A percentile compares a stretch with the other conserved stretches of the same genome.
These are phyloP conservation scores for Jatropha multifida DNA, from an alignment of 441 rosid species.

Conservation along the genomic window DNA sequence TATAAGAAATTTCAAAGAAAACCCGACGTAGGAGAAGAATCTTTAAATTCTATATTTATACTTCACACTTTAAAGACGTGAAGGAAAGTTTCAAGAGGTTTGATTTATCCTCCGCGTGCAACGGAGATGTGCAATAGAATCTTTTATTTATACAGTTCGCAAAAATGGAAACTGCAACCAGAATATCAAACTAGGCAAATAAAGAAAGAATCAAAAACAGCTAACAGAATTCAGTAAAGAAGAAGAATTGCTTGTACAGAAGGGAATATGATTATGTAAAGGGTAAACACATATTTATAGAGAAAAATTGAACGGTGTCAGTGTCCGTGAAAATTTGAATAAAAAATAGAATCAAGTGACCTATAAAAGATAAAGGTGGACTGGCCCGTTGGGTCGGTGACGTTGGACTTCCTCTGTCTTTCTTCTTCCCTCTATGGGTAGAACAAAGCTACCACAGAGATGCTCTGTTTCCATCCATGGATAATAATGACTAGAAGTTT, in stretches of 20 bases:
- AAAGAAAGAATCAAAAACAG: not conserved
- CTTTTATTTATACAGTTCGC: not conserved
- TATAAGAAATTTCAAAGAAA: not conserved
- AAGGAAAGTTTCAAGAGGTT: not conserved
- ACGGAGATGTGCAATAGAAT: not conserved
- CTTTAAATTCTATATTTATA: not conserved
- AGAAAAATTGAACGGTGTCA: not conserved
- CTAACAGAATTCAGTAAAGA: not conserved
- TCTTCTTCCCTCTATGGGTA: not conserved
- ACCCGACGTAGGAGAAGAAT: conserved; percentile 7
- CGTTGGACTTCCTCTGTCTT: not conserved
- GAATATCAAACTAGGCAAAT: not conserved
- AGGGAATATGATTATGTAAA: not conserved
- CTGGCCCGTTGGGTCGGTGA: conserved; percentile 6
- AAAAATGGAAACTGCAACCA: not conserved
- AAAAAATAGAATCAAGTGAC: conserved; percentile 23
- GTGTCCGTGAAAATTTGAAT: not conserved
- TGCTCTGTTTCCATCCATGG: not conserved
- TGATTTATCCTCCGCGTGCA: not conserved
- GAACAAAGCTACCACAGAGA: not conserved
- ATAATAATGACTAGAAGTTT: not conserved
- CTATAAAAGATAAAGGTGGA: not conserved
- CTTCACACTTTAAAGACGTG: too few relatives aligned
- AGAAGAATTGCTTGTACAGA: not conserved
- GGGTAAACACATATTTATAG: conserved; percentile 6